Evolutionary conservation across 1,139 yeast genomes (phyloP).

Genomic region (Meyerozyma athensensis): DNA sequence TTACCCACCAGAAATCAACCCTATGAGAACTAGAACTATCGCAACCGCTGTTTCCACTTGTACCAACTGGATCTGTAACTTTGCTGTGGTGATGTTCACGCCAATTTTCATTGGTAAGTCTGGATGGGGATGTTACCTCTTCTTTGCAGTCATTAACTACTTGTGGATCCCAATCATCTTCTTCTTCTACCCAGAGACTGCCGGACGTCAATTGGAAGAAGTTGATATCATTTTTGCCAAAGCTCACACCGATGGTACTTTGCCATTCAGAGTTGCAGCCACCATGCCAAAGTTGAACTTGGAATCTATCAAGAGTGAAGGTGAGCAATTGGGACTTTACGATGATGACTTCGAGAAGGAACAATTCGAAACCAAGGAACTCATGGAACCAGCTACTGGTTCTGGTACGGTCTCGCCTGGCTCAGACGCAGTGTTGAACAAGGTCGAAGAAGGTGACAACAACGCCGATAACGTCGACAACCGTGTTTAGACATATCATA

Average conservation of each 20-base stretch:
- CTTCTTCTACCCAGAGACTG: slow-evolving; percentile 30
- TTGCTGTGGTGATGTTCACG: slow-evolving; percentile 50
- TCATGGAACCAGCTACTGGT: slow-evolving; percentile 1
- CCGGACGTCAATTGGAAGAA: slow-evolving; percentile 29
- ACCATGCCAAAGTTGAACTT: slow-evolving; percentile 15
- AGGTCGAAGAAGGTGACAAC: neutral
- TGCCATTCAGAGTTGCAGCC: slow-evolving; percentile 18
- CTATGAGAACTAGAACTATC: slow-evolving; percentile 54
- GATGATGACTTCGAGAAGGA: slow-evolving; percentile 16
- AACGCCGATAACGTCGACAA: neutral
- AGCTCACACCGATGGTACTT: slow-evolving; percentile 16
- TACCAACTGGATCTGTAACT: slow-evolving; percentile 49
- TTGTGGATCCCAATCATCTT: slow-evolving; percentile 22
- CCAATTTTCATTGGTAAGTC: slow-evolving; percentile 45
- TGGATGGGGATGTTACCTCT: slow-evolving; percentile 39
- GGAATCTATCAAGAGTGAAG: slow-evolving; percentile 14
- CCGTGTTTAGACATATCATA: neutral
- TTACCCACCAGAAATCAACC: slow-evolving; percentile 60
- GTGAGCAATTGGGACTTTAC: slow-evolving; percentile 15
- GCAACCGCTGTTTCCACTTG: slow-evolving; percentile 47
- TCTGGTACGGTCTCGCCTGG: slow-evolving; percentile 3
- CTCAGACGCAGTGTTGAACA: neutral
- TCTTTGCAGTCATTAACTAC: slow-evolving; percentile 23
- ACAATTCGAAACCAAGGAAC: slow-evolving; percentile 13
- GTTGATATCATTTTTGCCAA: slow-evolving; percentile 23